Evolutionary conservation across 352 stramenopile species (phyloP), one percentile per base, ranked within the genome.

Genomic region (Globisporangium megalacanthum): DNA sequence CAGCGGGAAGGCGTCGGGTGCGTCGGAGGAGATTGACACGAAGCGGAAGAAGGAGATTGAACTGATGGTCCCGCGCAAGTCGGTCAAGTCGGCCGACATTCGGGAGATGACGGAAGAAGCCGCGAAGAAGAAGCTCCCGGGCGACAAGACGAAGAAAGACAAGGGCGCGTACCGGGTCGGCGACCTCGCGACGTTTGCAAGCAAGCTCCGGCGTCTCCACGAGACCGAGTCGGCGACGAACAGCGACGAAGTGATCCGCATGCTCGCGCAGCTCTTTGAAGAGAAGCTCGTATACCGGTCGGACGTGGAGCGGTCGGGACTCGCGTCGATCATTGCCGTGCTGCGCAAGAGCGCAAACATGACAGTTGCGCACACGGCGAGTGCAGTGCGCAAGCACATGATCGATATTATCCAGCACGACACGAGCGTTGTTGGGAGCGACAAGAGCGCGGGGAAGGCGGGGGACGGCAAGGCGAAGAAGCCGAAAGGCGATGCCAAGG

Each of bases 21-120:
- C 33, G 17, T 47, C 56, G 0, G 53, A 52, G 29, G 78, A 89
- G 9, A 77, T 89, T 15, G 81, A 92, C 49, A 82, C 66, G 42
- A 92, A 89, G 61, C 72, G 81, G 11, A 89, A 89, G 68, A 89
- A 89, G 31, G 79, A 89, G 55, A 92, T 92, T 15, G 82, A 92
- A 48, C 68, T 92, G 29, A 70, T 89, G 0, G 79, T 89, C 9
- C 82, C 82, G 1, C 79, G 83, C 47, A 88, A 92, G 58, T 77
- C 83, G 3, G 78, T 90, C 6, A 92, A 89, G 52, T 89, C 79
- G 10, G 66, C 78, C 0, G 83, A 90, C 54, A 88, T 89, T 64
- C 74, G 79, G 5, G 79, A 90, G 50, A 84, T 84, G 60, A 86
- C 77, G 0, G 80, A 89, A 41, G 75, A 88, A 59, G 76, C 77